phyloP scores from a whole-genome alignment of 805 yeast genomes.

The Yarrowia sp. region DNA sequence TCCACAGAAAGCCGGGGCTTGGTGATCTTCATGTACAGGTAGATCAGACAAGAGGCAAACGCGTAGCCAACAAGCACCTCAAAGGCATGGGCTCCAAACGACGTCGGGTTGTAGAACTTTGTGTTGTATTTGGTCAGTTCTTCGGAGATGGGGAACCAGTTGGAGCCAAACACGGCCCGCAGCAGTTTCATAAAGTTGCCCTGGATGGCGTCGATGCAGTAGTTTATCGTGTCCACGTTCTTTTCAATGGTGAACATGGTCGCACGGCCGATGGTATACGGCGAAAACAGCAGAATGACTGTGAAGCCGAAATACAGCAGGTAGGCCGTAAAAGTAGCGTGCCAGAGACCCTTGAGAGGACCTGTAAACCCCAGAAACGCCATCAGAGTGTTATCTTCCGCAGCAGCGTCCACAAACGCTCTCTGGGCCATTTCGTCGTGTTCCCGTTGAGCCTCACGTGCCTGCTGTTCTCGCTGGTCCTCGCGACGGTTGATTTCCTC shows the following conservation, averaged over 20 bases:
- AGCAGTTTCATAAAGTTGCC: conserved; percentile 5
- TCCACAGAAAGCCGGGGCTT: conserved; percentile 12
- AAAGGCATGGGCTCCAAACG: conserved; percentile 8
- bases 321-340: not conserved
- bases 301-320: conserved; percentile 9
- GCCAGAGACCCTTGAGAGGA: not conserved
- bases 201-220: conserved; percentile 11
- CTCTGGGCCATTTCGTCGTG: conserved; percentile 4
- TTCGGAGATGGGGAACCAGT: conserved; percentile 5
- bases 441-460: not conserved
- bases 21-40: conserved; percentile 16
- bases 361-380: conserved; percentile 34
- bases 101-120: conserved; percentile 27
- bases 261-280: conserved; percentile 18
- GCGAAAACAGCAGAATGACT: conserved; percentile 25
- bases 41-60: not conserved
- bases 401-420: not conserved
- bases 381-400: conserved; percentile 4
- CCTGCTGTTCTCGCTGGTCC: conserved; percentile 16
- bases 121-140: conserved; percentile 14
- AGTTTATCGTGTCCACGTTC: conserved; percentile 20
- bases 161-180: not conserved
- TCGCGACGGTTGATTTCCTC: conserved; percentile 30
- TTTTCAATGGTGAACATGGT: conserved; percentile 35
- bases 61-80: conserved; percentile 21